Base-by-base conservation (phyloP, 768 basidiomycete species). In the Fistulinella prunicolor region DNA sequence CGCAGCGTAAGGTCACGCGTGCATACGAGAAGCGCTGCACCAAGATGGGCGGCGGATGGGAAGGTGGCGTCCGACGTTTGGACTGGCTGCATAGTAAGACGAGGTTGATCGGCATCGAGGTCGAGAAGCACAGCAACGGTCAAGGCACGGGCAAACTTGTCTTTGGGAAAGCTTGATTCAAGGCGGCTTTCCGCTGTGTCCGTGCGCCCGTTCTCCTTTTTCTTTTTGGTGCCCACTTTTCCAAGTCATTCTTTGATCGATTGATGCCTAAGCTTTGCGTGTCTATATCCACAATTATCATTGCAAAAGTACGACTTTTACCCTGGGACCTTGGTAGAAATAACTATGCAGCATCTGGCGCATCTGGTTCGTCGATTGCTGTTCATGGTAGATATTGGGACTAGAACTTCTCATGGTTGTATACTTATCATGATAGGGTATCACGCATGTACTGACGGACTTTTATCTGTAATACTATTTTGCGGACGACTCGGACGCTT, bases 1-100 rank as follows among this genome's bases (percentile, higher is more conserved):
- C 72, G 21, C 84, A 86, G 60, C 74, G 81, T 41, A 78, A 77
- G 52, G 75, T 82, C 16, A 73, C 81, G 16, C 71, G 71, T 22
- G 82, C 82, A 28, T 86, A 85, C 56, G 79, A 85, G 61, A 73
- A 74, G 52, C 70, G 85, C 26, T 86, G 85, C 50, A 67, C 70
- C 46, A 73, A 71, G 54, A 73, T 78, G 82, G 82, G 82, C 22
- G 83, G 79, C 2, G 82, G 81, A 12, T 84, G 82, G 83, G 81
- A 83, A 22, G 73, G 74, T 17, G 85, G 85, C n/a, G 80, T 87
- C 23, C 74, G 82, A 38, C 69, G 85, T 42, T 63, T 86, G 13
- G 85, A 86, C 66, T 85, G 80, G 75, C 69, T 86, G 38, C 79
- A 79, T 17, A 73, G 76, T 26, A 84, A 81, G 59, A 82, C 79